phyloP scores from a whole-genome alignment of 371 early-diverging fungal genomes.

The Lichtheimia hyalospora region DNA sequence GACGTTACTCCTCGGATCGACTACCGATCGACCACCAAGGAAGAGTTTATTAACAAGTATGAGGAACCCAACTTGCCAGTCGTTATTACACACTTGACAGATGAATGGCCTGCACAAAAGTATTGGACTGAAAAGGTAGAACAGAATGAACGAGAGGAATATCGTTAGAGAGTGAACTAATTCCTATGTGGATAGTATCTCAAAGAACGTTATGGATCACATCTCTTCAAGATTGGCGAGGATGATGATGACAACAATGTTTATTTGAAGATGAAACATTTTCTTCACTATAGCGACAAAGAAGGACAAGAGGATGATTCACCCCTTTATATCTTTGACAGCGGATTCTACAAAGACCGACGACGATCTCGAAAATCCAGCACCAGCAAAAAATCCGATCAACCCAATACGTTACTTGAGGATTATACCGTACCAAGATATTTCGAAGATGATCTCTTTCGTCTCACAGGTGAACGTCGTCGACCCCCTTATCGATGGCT shows the following conservation, averaged over 20 bases:
- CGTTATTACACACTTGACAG: constrained; percentile 61
- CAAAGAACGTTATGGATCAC: constrained; percentile 50
- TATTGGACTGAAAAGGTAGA: constrained; percentile 65
- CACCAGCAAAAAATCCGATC: neutral
- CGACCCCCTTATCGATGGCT: constrained; percentile 72
- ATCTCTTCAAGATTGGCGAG: constrained; percentile 80
- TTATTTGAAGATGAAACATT: constrained; percentile 74
- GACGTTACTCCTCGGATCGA: constrained; percentile 53
- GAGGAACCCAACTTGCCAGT: constrained; percentile 64
- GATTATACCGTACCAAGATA: constrained; percentile 75
- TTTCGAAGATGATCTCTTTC: constrained; percentile 77
- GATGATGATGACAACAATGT: constrained; percentile 78
- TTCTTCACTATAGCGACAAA: constrained; percentile 54
- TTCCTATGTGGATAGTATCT: constrained; percentile 34
- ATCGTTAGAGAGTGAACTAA: neutral
- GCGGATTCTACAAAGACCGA: constrained; percentile 52
- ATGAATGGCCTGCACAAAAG: constrained; percentile 60
- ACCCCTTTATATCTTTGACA: constrained; percentile 85
- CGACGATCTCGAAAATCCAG: constrained; percentile 19
- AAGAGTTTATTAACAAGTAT: constrained; percentile 60
- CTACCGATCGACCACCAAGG: constrained; percentile 43
- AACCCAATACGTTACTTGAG: constrained; percentile 43
- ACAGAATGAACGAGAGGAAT: neutral
- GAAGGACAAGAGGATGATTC: constrained; percentile 71
- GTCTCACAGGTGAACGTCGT: constrained; percentile 59